phyloP scores from a whole-genome alignment of 192 early-diverging fungal genomes.

The Phycomyces nitens region DNA sequence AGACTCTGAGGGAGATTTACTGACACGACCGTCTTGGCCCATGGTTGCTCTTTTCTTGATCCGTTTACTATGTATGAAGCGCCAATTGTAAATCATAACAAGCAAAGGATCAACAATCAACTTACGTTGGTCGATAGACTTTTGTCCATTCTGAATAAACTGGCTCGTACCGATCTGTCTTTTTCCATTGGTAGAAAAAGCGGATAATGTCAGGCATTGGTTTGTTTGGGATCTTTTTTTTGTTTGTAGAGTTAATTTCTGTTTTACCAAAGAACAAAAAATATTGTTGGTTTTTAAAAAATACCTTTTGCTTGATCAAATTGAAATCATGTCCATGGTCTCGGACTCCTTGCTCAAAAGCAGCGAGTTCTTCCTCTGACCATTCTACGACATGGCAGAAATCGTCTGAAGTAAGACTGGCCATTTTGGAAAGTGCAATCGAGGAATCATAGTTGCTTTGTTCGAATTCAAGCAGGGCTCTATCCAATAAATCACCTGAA shows the following conservation, averaged over 20 bases:
- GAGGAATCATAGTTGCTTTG: conserved; percentile 51
- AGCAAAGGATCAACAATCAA: conserved; percentile 1
- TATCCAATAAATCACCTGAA: conserved; percentile 64
- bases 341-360: conserved; percentile 61
- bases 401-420: conserved; percentile 43
- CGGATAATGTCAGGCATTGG: conserved; percentile 56
- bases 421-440: conserved; percentile 52
- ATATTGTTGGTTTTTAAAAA: conserved; percentile 32
- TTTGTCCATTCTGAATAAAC: conserved; percentile 62
- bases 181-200: conserved; percentile 59
- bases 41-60: not conserved
- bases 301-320: conserved; percentile 49
- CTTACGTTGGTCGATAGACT: conserved; percentile 54
- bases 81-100: not conserved
- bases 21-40: not conserved
- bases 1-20: conserved; percentile 12
- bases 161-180: conserved; percentile 52
- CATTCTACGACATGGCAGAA: conserved; percentile 50
- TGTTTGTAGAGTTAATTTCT: too few species aligned
- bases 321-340: conserved; percentile 66
- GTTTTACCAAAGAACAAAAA: not conserved
- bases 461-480: conserved; percentile 53
- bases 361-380: conserved; percentile 45
- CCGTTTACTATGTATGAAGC: not conserved
- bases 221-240: conserved; percentile 17